Evolutionary conservation across 352 stramenopile species (phyloP), one percentile per base, ranked within the genome.

Genomic region (Thalassiosira exigua): DNA sequence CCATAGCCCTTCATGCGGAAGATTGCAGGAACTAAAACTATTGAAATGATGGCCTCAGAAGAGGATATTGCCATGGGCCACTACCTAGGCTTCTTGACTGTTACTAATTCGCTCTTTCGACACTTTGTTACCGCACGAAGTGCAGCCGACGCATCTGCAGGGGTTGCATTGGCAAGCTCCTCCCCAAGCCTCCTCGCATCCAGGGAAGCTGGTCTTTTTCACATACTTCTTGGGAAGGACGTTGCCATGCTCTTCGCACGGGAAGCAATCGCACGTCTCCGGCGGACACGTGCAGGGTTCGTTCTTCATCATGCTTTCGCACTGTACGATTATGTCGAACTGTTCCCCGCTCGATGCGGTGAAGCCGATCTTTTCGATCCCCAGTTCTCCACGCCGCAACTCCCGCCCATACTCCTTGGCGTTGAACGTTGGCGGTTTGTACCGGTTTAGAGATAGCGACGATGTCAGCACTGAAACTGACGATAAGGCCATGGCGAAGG

Each of bases 381-480:
- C 78, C 44, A 87, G 32, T 24, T 79, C 42, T 17, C 74, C 74
- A n/a, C 50, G n/a, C 53, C 79, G 61, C 46, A 74, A 57, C 21
- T 57, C 36, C 44, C 70, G 66, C n/a, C 79, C 79, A 58, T 87
- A 87, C 22, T 73, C 72, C 58, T 84, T 84, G 7, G 14, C 19
- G 50, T 44, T 53, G 32, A 76, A 87, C 44, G 50, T 48, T 32
- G 26, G 96, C 52, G 85, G 82, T 14, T 82, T 79, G 57, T 99
- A 98, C 74, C 95, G 92, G 62, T 94, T 92, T 51, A 99, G 89
- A 54, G 96, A 80, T 5, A 99, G 89, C 52, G 95, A 98, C 46
- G 94, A 98, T 14, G 88, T 95, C 46, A 99, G 94, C 0, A 99
- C 97, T 56, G 95, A 98, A 24, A 99, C 90, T 12, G 96, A 99